These are phyloP conservation scores for Steccherinum ochraceum DNA, from an alignment of 768 basidiomycete species.

Conservation along the genomic window DNA sequence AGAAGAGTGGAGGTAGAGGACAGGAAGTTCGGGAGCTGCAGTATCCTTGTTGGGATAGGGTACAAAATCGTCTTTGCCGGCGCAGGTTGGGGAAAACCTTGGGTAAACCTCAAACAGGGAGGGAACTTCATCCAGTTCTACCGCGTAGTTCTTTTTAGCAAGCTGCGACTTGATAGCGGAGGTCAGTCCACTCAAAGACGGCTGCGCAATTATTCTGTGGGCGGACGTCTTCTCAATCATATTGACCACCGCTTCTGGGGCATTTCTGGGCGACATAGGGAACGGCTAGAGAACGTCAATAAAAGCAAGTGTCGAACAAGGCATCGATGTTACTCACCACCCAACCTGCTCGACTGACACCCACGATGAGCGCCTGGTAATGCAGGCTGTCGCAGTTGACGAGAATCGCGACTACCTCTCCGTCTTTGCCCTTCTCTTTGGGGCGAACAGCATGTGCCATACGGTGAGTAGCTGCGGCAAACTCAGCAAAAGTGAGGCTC, in stretches of 20 bases:
- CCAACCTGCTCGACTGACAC: slow-evolving; percentile 8
- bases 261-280: slow-evolving; percentile 9
- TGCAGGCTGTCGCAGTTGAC: slow-evolving; percentile 11
- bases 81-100: background rate
- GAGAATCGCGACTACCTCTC: slow-evolving; percentile 8
- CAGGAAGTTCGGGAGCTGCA: slow-evolving; percentile 3
- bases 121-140: slow-evolving; percentile 8
- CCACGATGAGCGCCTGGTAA: slow-evolving; percentile 6
- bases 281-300: slow-evolving; percentile 4
- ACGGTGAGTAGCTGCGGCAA: slow-evolving; percentile 8
- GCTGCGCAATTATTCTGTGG: slow-evolving; percentile 8
- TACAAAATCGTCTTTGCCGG: too few relatives aligned
- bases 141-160: background rate
- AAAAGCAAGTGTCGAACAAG: background rate
- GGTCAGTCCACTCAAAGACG: slow-evolving; percentile 1
- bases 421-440: background rate
- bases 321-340: background rate
- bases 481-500: slow-evolving; percentile 6
- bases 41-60: too few relatives aligned
- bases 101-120: slow-evolving; percentile 11
- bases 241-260: slow-evolving; percentile 12
- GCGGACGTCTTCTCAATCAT: slow-evolving; percentile 13
- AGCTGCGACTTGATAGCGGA: slow-evolving; percentile 4
- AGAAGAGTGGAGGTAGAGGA: slow-evolving; percentile 17
- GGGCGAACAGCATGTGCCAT: slow-evolving; percentile 10